Evolutionary conservation across 106 monocot species (phyloP), one percentile per base, ranked within the genome.

Genomic region (Dioscorea dumetorum): DNA sequence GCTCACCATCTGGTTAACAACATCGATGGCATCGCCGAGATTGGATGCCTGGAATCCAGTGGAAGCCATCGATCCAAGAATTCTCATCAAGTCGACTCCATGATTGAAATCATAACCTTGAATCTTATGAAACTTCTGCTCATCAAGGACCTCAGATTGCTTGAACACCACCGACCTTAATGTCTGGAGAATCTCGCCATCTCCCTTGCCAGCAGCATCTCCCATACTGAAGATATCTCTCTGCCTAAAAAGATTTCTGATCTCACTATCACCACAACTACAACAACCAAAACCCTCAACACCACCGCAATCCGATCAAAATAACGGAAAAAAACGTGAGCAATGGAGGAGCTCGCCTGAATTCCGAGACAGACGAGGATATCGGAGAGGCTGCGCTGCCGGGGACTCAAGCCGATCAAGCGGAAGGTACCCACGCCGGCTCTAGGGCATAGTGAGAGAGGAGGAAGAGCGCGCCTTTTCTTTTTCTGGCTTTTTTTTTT

Each of bases 11-110:
- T 92, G 73, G 53, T 92, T 87, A 57, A 97, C 89, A 51, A 92
- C 73, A 11, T 74, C 52, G 24, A 97, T 75, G 73, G 97, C 91
- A 58, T 91, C 89, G 48, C 88, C 97, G 69, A 97, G 89, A 64
- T 88, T 92, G 67, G 97, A 89, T 7, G 97, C 97, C 61, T 97
- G 97, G 78, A 97, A 97, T 1, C 97, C 97, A 9, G 91, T 97
- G 53, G 80, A 72, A 10, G 72, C 52, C 82, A 97, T 76, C 74
- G 92, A 97, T 14, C 59, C 67, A 17, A 97, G 67, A 13, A 97
- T 69, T 24, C 70, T 66, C 11, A 22, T 34, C 32, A 92, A 66
- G 65, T 91, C 88, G 48, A 79, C 73, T 2, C 87, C 86, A 11
- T 59, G 66, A 71, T 92, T 92, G 84, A 97, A 97, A 65, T 97